phyloP scores from a whole-genome alignment of 2,329 filamentous ascomycete species.

The Trichophaea hybrida region DNA sequence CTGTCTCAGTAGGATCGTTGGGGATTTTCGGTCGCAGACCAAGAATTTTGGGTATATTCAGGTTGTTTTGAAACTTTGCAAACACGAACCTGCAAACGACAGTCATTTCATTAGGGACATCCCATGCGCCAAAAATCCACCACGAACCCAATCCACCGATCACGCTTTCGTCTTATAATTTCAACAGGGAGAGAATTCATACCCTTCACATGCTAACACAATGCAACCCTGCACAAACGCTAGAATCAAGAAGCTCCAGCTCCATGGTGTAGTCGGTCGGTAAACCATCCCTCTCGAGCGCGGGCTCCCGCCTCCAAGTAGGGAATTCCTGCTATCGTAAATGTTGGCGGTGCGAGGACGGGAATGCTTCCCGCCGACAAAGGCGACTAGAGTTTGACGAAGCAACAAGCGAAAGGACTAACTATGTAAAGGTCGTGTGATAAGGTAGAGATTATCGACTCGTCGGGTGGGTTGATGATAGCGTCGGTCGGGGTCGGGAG shows the following conservation, averaged over 20 bases:
- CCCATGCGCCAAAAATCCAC: slow-evolving; percentile 2
- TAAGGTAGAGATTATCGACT: too few relatives aligned
- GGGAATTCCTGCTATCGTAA: slow-evolving; percentile 24
- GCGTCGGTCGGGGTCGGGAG: too few relatives aligned
- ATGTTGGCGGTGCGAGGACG: slow-evolving; percentile 17
- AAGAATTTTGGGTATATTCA: slow-evolving; percentile 36
- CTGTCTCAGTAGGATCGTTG: slow-evolving; percentile 26
- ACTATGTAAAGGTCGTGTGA: too few relatives aligned
- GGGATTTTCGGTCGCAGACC: slow-evolving; percentile 35
- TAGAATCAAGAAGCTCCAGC: slow-evolving; percentile 66
- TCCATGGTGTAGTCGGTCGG: slow-evolving; percentile 72
- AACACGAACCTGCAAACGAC: slow-evolving; percentile 60
- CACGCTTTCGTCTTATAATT: background rate
- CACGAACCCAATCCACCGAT: background rate
- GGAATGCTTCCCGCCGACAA: background rate
- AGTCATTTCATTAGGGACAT: slow-evolving; percentile 14
- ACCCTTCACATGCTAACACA: slow-evolving; percentile 76
- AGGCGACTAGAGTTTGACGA: too few relatives aligned
- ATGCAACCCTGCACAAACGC: slow-evolving; percentile 63
- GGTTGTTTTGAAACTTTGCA: slow-evolving; percentile 59
- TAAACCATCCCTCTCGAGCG: slow-evolving; percentile 45
- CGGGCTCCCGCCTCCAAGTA: slow-evolving; percentile 28
- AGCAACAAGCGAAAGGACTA: too few relatives aligned
- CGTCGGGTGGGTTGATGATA: too few relatives aligned
- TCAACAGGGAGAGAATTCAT: slow-evolving; percentile 33